Percentiles rank a stretch among this genome's conserved stretches.
phyloP scores from a whole-genome alignment of 176 grass and related monocot species.

The Oryza brachyantha region DNA sequence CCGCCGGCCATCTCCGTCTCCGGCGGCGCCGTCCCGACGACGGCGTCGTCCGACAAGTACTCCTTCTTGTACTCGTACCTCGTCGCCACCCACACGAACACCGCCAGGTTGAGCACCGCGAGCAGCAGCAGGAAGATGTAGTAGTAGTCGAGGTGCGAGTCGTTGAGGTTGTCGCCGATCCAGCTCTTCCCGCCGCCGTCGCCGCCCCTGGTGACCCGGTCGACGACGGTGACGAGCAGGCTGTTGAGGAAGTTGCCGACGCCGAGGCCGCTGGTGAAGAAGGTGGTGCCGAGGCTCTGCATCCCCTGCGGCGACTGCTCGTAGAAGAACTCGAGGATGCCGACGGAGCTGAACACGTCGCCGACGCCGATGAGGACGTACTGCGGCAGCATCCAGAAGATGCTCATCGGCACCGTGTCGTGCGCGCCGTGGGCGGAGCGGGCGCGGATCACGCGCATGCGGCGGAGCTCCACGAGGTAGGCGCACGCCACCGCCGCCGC shows the following conservation, averaged over 20 bases:
- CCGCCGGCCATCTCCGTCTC: slow-evolving; percentile 1
- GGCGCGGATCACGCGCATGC: slow-evolving; percentile 35
- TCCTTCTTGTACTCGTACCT: slow-evolving; percentile 63
- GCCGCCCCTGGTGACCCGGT: slow-evolving; percentile 24
- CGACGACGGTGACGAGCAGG: slow-evolving; percentile 57
- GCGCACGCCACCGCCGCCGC: slow-evolving; percentile 47
- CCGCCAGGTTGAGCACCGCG: slow-evolving; percentile 44
- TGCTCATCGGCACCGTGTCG: slow-evolving; percentile 64
- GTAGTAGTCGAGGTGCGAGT: slow-evolving; percentile 73
- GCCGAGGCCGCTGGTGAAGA: slow-evolving; percentile 70
- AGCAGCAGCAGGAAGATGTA: slow-evolving; percentile 58
- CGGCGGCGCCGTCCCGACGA: neutral
- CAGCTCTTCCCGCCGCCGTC: slow-evolving; percentile 37
- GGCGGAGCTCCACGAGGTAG: slow-evolving; percentile 44
- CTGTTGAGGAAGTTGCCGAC: slow-evolving; percentile 78
- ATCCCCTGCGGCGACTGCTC: slow-evolving; percentile 74
- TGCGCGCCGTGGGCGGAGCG: neutral
- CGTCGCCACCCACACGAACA: slow-evolving; percentile 49
- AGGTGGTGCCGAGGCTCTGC: slow-evolving; percentile 71
- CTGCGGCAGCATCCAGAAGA: slow-evolving; percentile 82
- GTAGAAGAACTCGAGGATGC: slow-evolving; percentile 82
- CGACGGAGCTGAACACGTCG: slow-evolving; percentile 73
- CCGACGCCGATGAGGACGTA: slow-evolving; percentile 63
- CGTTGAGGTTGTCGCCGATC: slow-evolving; percentile 73
- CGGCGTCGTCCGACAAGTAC: slow-evolving; percentile 14